phyloP scores from a whole-genome alignment of 2,329 filamentous ascomycete species.

The Anisogramma anomala region DNA sequence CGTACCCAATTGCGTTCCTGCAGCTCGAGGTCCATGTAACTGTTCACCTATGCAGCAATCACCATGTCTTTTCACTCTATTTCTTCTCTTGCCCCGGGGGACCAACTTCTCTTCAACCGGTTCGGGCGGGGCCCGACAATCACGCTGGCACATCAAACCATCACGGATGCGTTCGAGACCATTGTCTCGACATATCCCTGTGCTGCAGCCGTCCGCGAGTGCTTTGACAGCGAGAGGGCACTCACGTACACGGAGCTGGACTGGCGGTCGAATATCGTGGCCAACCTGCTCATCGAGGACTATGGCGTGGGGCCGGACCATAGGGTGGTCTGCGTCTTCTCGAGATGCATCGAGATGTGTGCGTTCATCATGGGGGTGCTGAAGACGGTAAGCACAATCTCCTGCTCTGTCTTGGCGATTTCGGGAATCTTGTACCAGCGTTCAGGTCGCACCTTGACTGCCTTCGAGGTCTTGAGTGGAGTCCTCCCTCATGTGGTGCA shows the following conservation, averaged over 20 bases:
- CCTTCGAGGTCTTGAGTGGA: too few species aligned
- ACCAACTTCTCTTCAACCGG: constrained; percentile 18
- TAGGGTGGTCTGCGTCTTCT: constrained; percentile 4
- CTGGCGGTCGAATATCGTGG: constrained; percentile 29
- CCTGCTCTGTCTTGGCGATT: too few species aligned
- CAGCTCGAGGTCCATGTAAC: too few species aligned
- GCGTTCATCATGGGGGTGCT: constrained; percentile 45
- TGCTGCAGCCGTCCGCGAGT: constrained; percentile 27
- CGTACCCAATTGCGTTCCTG: too few species aligned
- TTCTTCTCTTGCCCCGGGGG: constrained; percentile 17
- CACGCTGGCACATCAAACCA: constrained; percentile 23
- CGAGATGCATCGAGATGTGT: constrained; percentile 36
- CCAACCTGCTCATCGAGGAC: constrained; percentile 24
- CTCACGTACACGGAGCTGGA: constrained; percentile 37
- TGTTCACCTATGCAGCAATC: constrained; percentile 7
- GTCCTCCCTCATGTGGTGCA: too few species aligned
- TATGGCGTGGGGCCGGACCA: constrained; percentile 1
- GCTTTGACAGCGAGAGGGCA: constrained; percentile 20
- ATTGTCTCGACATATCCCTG: constrained; percentile 26
- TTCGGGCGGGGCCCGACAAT: constrained; percentile 21
- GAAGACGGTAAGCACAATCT: too few species aligned
- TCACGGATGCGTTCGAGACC: constrained; percentile 22
- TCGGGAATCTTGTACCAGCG: too few species aligned
- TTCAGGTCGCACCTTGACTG: too few species aligned
- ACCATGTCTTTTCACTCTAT: constrained; percentile 19